Evolutionary conservation across 1,284 basidiomycete species (phyloP).

Genomic region (Hypsizygus ulmarius): DNA sequence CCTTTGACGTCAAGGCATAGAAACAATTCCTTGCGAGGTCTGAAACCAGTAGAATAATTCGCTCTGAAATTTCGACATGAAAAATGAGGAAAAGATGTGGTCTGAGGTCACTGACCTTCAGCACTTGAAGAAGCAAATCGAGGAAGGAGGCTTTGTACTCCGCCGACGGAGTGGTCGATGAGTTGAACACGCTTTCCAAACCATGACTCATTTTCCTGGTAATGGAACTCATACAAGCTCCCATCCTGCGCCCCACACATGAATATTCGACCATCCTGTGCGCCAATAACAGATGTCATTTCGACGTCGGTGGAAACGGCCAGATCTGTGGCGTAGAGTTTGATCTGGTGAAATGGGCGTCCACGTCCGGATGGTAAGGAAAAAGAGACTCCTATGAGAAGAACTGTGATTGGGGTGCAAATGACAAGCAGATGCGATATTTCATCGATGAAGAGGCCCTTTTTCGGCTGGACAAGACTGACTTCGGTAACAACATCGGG

Average conservation of each 20-base stretch:
- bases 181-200: constrained; percentile 84
- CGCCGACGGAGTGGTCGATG: constrained; percentile 76
- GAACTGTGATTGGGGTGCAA: constrained; percentile 80
- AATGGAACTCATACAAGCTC: constrained; percentile 90
- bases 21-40: constrained; percentile 68
- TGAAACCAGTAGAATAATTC: constrained; percentile 63
- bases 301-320: constrained; percentile 75
- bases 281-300: constrained; percentile 83
- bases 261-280: constrained; percentile 85
- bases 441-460: constrained; percentile 88
- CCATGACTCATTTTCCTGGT: constrained; percentile 91
- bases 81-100: constrained; percentile 11
- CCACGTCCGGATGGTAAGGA: constrained; percentile 45
- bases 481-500: constrained; percentile 89
- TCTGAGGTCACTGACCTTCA: constrained; percentile 50
- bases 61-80: constrained; percentile 45
- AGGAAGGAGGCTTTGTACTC: constrained; percentile 73
- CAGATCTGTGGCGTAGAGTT: constrained; percentile 91
- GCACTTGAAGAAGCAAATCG: constrained; percentile 54
- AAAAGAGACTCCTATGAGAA: constrained; percentile 83
- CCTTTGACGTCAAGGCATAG: constrained; percentile 72
- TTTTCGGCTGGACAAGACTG: constrained; percentile 77
- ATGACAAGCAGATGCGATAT: constrained; percentile 90
- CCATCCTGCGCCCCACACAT: constrained; percentile 87
- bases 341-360: constrained; percentile 66